Evolutionary conservation across 2,329 filamentous ascomycete species (phyloP), one percentile per base, ranked within the genome.

Genomic region (Coniochaeta prunicola): DNA sequence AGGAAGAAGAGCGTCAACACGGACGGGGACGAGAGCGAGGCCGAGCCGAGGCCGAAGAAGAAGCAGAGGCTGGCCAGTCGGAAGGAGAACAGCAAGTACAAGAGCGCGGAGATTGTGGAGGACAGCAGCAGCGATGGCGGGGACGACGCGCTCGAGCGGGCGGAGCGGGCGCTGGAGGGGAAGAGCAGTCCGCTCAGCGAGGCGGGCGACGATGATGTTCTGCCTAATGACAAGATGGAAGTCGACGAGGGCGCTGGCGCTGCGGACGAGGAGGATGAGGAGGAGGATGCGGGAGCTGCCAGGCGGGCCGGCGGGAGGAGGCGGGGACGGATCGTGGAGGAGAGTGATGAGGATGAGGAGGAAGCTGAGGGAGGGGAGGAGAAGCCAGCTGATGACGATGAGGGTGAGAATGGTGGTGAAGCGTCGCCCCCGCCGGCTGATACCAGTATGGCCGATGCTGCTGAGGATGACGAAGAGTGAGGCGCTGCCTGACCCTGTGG

Each of bases 31-130:
- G 78, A 74, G 17, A 78, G 77, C 1, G 78, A 76, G 9, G 80
- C 76, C 28, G 78, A 77, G 53, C 13, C 21, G 60, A 77, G 81
- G 59, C 81, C 82, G 24, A 86, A 85, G 69, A 88, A 88, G 72
- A 85, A 83, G 67, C 81, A 83, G 59, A 81, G 76, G 60, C 80
- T 82, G 67, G 80, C 74, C 17, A 74, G 73, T 63, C 75, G 75
- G 63, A 80, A 75, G 61, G 80, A 84, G 63, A 76, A 74, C 61
- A 33, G 70, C 71, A 96, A 96, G 74, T 96, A 84, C 80, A 96
- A 96, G 81, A 92, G 89, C 56, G 86, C 83, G 1, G 92, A 96
- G 73, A 84, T 92, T 62, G 86, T 96, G 30, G 88, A 91, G 50
- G 89, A 93, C 62, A 91, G 87, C 61, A 87, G 90, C 63, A 84